Evolutionary conservation across 805 yeast genomes (phyloP).

Genomic region (Ogataea polymorpha): DNA sequence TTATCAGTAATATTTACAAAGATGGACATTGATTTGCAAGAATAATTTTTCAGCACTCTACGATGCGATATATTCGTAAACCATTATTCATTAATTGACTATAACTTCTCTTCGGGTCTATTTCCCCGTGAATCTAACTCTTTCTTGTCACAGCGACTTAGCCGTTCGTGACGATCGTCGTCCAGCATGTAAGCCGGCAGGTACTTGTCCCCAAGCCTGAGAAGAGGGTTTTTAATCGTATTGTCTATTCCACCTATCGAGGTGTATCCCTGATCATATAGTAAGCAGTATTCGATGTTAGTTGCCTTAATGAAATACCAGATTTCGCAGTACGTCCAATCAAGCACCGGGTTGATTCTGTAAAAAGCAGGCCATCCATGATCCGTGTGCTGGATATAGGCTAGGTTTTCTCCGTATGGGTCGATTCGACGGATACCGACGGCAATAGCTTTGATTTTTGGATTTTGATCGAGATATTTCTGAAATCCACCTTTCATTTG

Average conservation of each 20-base stretch:
- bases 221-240: constrained; percentile 70
- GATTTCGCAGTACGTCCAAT: constrained; percentile 79
- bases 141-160: constrained; percentile 29
- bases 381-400: constrained; percentile 71
- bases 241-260: constrained; percentile 77
- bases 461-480: constrained; percentile 51
- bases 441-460: constrained; percentile 64
- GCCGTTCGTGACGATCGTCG: constrained; percentile 59
- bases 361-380: constrained; percentile 88
- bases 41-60: background rate
- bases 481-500: constrained; percentile 66
- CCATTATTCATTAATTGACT: background rate
- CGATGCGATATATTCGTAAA: too few species aligned
- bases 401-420: constrained; percentile 67
- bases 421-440: constrained; percentile 89
- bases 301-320: constrained; percentile 76
- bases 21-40: constrained; percentile 1
- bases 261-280: constrained; percentile 85
- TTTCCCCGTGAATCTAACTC: constrained; percentile 8
- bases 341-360: constrained; percentile 82
- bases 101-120: constrained; percentile 14
- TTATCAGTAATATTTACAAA: constrained; percentile 26
- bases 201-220: constrained; percentile 32
- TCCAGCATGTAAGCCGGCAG: constrained; percentile 57
- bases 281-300: constrained; percentile 62